Base-by-base conservation (phyloP, 1,284 basidiomycete species). In the Apiotrichum domesticum region DNA sequence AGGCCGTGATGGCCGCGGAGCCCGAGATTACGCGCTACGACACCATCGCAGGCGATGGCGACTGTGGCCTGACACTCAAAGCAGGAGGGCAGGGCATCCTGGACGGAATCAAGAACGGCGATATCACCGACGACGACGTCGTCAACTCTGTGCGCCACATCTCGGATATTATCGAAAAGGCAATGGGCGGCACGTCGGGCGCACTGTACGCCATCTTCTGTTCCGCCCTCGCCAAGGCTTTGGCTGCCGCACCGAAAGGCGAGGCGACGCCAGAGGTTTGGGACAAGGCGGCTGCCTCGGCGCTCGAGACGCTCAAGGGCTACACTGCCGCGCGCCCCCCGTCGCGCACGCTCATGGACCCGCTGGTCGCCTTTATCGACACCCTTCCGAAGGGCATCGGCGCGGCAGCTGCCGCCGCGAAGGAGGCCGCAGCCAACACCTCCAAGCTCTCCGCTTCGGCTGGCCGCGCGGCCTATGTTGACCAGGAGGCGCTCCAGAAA, bases 141-240 rank as follows among this genome's bases (percentile, higher is more conserved):
- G 80, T 87, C 40, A 78, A 79, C 45, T 80, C 82, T 47, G 78
- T 90, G 55, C 83, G 89, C 41, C 78, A 80, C 4, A 84, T 94
- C 56, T 84, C 90, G 2, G 81, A 84, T 56, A 62, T 73, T 35
- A 71, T 77, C 3, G 90, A 93, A 75, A 85, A 88, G 65, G 80
- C 83, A 52, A 96, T 96, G 92, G 93, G 90, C 35, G 93, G 93
- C 15, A 96, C 92, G 5, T 88, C 86, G 59, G 93, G 92, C 6
- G 93, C 91, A 1, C 77, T 96, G 34, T 96, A 94, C 73, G 90
- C 90, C 8, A 95, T 95, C 63, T 93, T 95, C 50, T 89, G 90
- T 1, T 87, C 90, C 71, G 86, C 85, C 9, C 78, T 95, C 34
- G 81, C 83, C 48, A 68, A 76, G 15, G 73, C 66, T 10, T 54